Evolutionary conservation across 1,139 yeast species (phyloP), one percentile per base, ranked within the genome.

Genomic region (Martiniozyma asiatica): DNA sequence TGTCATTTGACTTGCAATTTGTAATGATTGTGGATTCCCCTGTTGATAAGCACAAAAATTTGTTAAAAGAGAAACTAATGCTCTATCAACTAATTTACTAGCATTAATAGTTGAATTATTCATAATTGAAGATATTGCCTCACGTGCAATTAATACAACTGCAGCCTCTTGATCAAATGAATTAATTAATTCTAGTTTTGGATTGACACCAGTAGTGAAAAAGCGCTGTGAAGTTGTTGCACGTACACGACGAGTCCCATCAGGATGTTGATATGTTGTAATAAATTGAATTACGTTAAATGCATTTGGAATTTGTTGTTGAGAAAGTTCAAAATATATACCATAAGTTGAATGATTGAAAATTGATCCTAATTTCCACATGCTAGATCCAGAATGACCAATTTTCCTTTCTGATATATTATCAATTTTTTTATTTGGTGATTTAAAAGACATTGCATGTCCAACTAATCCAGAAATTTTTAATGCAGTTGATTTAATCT

Each of bases 11-110:
- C 73, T 73, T 0, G 92, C 68, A 35, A 89, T 61, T 38, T 80
- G 60, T 58, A 89, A 82, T 10, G 93, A 74, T 14, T 65, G 59
- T 22, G 85, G 68, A 32, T 66, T 73, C 34, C 81, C 89, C 43
- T 73, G 73, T 41, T 70, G 66, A 54, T 78, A 87, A 36, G 76
- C 82, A 10, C 92, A 94, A 54, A 81, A 85, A 44, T 81, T 70
- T 37, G 75, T 68, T 51, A 96, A 84, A 42, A 81, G 63, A 37
- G 85, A 79, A 41, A 89, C 74, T 42, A 87, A 61, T 48, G 73
- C 64, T 44, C 87, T 72, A 55, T 89, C 97, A 34, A 81, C 67
- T 72, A 87, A 79, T 54, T 87, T 71, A 32, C 79, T 59, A n/a
- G 84, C 73, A 44, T 79, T 93, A 7, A 66, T 63, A 20, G 78